These are phyloP conservation scores for Pseudocercospora vitis DNA, from an alignment of 2,329 filamentous ascomycete genomes.

Conservation along the genomic window DNA sequence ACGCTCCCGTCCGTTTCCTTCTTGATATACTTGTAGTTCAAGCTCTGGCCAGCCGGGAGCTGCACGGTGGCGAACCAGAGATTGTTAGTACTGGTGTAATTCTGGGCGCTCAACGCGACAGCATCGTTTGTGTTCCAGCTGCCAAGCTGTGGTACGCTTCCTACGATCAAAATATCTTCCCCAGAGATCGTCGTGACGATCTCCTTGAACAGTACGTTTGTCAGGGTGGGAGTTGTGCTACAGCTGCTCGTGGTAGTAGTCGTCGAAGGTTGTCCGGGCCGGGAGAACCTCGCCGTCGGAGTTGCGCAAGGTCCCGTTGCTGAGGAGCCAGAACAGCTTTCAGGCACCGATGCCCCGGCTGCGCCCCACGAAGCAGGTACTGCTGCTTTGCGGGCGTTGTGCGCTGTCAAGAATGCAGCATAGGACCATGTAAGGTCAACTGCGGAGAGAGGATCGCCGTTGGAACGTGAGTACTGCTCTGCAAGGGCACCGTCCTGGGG, in stretches of 20 bases:
- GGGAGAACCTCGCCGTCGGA: conserved; percentile 32
- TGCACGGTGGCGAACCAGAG: conserved; percentile 59
- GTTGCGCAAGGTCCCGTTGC: conserved; percentile 32
- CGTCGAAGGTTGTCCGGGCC: conserved; percentile 23
- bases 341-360: conserved; percentile 25
- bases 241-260: conserved; percentile 25
- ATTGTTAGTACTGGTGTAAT: conserved; percentile 60
- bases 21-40: conserved; percentile 70
- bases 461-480: conserved; percentile 63
- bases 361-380: conserved; percentile 59
- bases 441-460: conserved; percentile 59
- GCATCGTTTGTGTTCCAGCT: conserved; percentile 57
- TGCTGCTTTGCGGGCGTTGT: conserved; percentile 56
- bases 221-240: conserved; percentile 28
- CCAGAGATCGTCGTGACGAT: conserved; percentile 54
- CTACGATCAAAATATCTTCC: conserved; percentile 65
- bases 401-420: conserved; percentile 66
- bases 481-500: conserved; percentile 62
- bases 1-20: conserved; percentile 55
- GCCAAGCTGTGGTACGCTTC: conserved; percentile 60
- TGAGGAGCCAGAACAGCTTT: conserved; percentile 29
- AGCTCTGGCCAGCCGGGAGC: conserved; percentile 54
- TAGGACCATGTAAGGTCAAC: conserved; percentile 73
- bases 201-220: conserved; percentile 46
- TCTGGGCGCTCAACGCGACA: conserved; percentile 56